Conservation (phyloP, 306 rosid genomes). For the Castanea mollissima region DNA sequence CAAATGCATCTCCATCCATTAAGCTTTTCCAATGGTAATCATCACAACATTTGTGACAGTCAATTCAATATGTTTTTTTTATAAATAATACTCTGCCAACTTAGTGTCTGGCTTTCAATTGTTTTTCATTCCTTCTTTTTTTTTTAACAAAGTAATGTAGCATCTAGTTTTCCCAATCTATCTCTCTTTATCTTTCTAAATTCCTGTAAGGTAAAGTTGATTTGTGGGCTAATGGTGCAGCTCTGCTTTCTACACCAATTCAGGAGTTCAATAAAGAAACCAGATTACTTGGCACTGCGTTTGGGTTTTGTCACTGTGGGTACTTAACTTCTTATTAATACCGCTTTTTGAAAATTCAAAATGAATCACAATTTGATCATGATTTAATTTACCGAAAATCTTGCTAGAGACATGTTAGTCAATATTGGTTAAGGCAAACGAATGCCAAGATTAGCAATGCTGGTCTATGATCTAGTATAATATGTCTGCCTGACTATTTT, state of each 20-base stretch:
- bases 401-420: not conserved
- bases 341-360: not conserved
- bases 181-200: not conserved
- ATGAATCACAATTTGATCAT: not conserved
- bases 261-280: conserved; percentile 73
- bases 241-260: conserved; percentile 91
- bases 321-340: conserved; percentile 17
- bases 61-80: not conserved
- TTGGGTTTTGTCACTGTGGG: conserved; percentile 86
- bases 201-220: conserved; percentile 4
- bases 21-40: not conserved
- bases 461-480: not conserved
- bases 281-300: conserved; percentile 93
- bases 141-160: not conserved
- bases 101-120: not conserved
- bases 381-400: not conserved
- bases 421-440: not conserved
- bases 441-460: not conserved
- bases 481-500: not conserved
- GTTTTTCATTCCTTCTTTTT: not conserved
- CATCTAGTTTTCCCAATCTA: not conserved
- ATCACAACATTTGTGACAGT: not conserved
- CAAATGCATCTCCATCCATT: not conserved
- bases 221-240: conserved; percentile 53
- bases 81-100: not conserved